A percentile compares a stretch with the other conserved stretches of the same genome.
Conservation (phyloP, 192 early-diverging fungal species). For the Coemansia sp. region DNA sequence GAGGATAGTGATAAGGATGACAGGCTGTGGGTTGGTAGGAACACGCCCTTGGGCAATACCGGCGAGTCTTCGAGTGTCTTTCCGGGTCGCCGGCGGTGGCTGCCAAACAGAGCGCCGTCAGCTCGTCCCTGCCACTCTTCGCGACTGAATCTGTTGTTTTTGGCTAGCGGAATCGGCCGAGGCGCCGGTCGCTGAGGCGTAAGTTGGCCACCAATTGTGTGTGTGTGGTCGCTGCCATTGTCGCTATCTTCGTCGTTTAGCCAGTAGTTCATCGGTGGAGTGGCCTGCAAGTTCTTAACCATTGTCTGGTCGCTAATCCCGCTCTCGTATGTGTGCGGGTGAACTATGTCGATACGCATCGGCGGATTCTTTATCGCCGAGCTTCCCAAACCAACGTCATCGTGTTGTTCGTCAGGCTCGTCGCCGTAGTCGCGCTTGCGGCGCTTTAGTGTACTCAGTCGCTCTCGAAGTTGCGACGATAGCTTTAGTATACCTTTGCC, state of each 20-base stretch:
- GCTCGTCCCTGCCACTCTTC: conserved; percentile 40
- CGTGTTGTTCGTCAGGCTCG: conserved; percentile 3
- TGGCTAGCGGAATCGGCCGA: neutral
- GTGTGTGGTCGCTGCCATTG: neutral
- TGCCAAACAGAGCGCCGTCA: conserved; percentile 42
- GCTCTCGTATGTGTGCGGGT: conserved; percentile 12
- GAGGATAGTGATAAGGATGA: neutral
- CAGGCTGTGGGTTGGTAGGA: neutral
- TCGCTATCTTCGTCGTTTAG: conserved; percentile 16
- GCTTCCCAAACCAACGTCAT: neutral
- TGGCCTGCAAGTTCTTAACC: neutral
- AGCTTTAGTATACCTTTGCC: conserved; percentile 42
- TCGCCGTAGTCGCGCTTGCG: conserved; percentile 27
- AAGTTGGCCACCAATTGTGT: conserved; percentile 3
- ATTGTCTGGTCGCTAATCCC: neutral
- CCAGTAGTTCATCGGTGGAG: conserved; percentile 48
- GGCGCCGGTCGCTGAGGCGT: conserved; percentile 25
- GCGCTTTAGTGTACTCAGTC: conserved; percentile 27
- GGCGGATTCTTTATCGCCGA: neutral
- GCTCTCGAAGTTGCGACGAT: conserved; percentile 38
- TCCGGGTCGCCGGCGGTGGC: conserved; percentile 1
- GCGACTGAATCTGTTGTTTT: conserved; percentile 21
- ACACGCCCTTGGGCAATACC: neutral
- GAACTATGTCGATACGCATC: conserved; percentile 8
- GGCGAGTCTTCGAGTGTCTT: neutral